A percentile compares a stretch with the other conserved stretches of the same genome.
These are phyloP conservation scores for Zangia roseola DNA, from an alignment of 768 basidiomycete species.

Conservation along the genomic window DNA sequence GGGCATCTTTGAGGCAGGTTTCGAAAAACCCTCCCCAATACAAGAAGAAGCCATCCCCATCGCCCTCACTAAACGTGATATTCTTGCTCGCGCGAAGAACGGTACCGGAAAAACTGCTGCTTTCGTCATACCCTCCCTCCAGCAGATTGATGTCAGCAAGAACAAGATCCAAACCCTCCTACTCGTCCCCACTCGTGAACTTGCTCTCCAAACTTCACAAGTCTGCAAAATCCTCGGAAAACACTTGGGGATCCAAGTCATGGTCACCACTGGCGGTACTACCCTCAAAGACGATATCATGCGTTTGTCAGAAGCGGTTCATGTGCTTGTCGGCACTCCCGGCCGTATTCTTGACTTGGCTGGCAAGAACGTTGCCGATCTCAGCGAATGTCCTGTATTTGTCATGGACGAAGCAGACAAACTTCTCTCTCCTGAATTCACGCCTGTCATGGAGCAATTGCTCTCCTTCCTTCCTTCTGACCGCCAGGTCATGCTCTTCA, in stretches of 20 bases:
- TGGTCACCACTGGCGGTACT: slow-evolving; percentile 99
- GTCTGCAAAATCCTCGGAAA: slow-evolving; percentile 97
- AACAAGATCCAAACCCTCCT: slow-evolving; percentile 94
- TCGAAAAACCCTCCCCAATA: slow-evolving; percentile 95
- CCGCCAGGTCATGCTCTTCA: slow-evolving; percentile 98
- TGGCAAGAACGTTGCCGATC: slow-evolving; percentile 89
- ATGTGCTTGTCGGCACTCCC: slow-evolving; percentile 96
- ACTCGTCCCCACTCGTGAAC: slow-evolving; percentile 97
- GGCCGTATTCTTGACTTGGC: slow-evolving; percentile 94
- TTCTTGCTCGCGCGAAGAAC: slow-evolving; percentile 94
- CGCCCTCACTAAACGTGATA: slow-evolving; percentile 88
- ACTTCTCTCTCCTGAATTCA: slow-evolving; percentile 94
- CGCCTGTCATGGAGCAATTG: slow-evolving; percentile 97
- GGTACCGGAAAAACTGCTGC: slow-evolving; percentile 99
- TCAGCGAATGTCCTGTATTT: slow-evolving; percentile 92
- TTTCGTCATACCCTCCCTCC: slow-evolving; percentile 96
- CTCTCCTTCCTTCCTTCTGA: slow-evolving; percentile 79
- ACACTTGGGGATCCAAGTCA: slow-evolving; percentile 93
- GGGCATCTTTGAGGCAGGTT: slow-evolving; percentile 99
- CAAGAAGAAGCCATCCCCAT: slow-evolving; percentile 99
- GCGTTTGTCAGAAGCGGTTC: slow-evolving; percentile 84
- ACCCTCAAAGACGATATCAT: slow-evolving; percentile 98
- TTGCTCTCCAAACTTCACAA: slow-evolving; percentile 97
- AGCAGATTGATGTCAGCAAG: slow-evolving; percentile 82
- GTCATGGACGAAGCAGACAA: slow-evolving; percentile 99